Conservation (phyloP, 225 moss, liverwort and hornwort species). For the Asterella californica region DNA sequence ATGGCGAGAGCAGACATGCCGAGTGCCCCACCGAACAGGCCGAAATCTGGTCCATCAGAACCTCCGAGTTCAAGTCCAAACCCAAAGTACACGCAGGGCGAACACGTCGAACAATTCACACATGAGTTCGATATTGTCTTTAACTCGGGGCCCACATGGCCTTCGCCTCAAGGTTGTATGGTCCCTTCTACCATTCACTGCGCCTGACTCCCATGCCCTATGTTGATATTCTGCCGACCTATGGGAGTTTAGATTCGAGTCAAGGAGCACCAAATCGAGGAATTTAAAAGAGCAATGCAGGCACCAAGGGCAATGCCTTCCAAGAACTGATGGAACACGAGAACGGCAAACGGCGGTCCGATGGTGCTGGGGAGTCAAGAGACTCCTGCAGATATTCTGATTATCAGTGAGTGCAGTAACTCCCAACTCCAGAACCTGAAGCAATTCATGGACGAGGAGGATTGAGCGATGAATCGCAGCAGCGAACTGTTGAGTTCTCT, state of each 20-base stretch:
- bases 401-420: conserved; percentile 79
- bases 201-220: not conserved
- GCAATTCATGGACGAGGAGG: no score
- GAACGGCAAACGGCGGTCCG: no score
- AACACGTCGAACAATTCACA: conserved; percentile 33
- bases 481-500: no score
- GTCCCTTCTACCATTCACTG: no score
- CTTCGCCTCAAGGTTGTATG: no score
- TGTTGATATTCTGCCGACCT: conserved; percentile 32
- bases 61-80: no score
- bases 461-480: no score
- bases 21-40: conserved; percentile 35
- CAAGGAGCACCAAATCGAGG: no score
- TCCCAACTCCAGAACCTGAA: conserved; percentile 85
- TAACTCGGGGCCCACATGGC: conserved; percentile 13
- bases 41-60: no score
- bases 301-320: conserved; percentile 94
- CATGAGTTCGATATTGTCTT: conserved; percentile 28
- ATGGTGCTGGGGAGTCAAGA: conserved; percentile 80
- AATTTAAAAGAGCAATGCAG: conserved; percentile 79
- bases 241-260: no score
- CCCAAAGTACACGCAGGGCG: conserved; percentile 38
- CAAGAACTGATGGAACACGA: conserved; percentile 95
- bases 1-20: conserved; percentile 40
- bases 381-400: conserved; percentile 79